Conservation (phyloP, 345 rosid genomes). For the Durio zibethinus region DNA sequence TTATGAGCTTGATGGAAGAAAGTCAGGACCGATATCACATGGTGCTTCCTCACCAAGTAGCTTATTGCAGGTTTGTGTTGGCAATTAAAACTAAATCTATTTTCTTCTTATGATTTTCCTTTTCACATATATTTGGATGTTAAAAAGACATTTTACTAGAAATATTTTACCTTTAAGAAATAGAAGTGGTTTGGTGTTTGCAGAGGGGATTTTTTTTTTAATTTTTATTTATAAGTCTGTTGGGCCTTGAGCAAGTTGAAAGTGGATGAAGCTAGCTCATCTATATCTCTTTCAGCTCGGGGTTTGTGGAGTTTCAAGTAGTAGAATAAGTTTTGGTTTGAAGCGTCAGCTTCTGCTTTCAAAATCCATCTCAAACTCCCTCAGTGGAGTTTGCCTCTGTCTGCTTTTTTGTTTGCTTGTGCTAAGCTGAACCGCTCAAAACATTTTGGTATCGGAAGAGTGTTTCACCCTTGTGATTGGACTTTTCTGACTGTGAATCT, state of each 20-base stretch:
- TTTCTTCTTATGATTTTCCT: neutral
- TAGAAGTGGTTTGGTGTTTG: neutral
- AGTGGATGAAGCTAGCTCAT: neutral
- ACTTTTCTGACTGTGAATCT: neutral
- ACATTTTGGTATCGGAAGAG: neutral
- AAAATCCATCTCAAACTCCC: neutral
- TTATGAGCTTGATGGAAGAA: slow-evolving; percentile 94
- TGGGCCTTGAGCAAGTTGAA: neutral
- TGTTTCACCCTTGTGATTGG: too few species aligned
- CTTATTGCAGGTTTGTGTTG: slow-evolving; percentile 57
- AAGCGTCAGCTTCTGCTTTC: neutral
- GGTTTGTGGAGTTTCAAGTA: neutral
- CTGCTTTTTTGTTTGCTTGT: neutral
- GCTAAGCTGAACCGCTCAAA: neutral
- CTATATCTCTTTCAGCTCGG: neutral
- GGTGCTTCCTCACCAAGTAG: slow-evolving; percentile 66
- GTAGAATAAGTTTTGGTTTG: neutral
- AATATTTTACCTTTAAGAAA: neutral
- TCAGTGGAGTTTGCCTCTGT: neutral
- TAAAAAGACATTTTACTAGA: neutral
- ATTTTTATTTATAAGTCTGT: neutral
- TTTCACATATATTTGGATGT: neutral
- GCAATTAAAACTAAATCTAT: neutral
- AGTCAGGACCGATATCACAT: slow-evolving; percentile 71
- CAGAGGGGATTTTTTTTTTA: neutral